phyloP scores from a whole-genome alignment of 495 filamentous ascomycete genomes.

The Penicillium subrubescens region DNA sequence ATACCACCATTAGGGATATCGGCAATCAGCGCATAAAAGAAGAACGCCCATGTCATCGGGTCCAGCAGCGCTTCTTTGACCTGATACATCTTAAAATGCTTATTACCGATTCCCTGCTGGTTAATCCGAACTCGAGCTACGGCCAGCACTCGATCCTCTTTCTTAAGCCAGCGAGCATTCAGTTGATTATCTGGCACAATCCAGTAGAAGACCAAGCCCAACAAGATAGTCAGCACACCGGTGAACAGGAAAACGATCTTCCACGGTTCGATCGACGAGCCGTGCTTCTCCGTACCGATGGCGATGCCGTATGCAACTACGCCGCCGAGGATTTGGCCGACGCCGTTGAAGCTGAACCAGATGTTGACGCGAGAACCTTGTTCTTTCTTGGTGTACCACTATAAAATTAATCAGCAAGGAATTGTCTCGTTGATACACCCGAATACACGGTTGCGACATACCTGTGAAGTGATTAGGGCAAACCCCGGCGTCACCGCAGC shows the following conservation, averaged over 20 bases:
- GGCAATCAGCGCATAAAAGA: conserved; percentile 60
- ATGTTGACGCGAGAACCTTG: conserved; percentile 59
- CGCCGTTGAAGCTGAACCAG: conserved; percentile 67
- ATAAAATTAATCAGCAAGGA: background rate
- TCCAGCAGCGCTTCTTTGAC: conserved; percentile 60
- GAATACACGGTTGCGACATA: conserved; percentile 4
- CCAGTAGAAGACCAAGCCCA: conserved; percentile 62
- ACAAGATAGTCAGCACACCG: conserved; percentile 59
- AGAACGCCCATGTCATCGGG: conserved; percentile 67
- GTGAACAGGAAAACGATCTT: conserved; percentile 70
- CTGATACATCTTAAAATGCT: conserved; percentile 67
- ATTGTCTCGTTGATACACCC: no score
- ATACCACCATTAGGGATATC: conserved; percentile 72
- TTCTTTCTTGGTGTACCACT: conserved; percentile 66
- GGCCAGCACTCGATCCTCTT: conserved; percentile 60
- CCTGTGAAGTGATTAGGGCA: conserved; percentile 61
- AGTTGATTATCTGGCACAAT: conserved; percentile 70
- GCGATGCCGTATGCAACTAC: conserved; percentile 67
- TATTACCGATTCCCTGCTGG: conserved; percentile 70
- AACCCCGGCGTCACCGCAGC: conserved; percentile 66
- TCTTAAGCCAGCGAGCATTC: conserved; percentile 66
- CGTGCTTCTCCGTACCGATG: conserved; percentile 53
- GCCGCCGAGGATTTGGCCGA: conserved; percentile 63
- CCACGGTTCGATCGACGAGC: conserved; percentile 60
- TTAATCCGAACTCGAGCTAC: conserved; percentile 64